Evolutionary conservation across 2,329 filamentous ascomycete species (phyloP), one percentile per base, ranked within the genome.

Genomic region (Pestalotiopsis sp.): DNA sequence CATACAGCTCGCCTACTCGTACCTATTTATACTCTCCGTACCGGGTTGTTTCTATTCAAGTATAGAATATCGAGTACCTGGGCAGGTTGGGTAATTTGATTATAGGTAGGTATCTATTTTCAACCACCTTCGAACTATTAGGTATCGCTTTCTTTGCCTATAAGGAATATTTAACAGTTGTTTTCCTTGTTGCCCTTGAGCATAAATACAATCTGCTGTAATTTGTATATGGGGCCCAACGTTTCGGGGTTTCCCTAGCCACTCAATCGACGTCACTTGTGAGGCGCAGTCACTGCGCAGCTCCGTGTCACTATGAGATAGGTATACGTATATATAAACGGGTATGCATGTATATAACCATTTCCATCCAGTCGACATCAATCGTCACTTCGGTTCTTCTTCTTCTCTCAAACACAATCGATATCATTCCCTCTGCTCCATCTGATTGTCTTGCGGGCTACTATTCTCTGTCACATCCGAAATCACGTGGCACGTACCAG

Each of bases 211-310:
- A 36, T 36, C 31, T 36, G 31, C 31, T 6, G 31, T 36, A 11
- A 7, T 36, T 9, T 36, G 31, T 36, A 36, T 36, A 52, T 23
- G 45, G 41, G 41, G 41, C 41, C 59, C 25, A 61, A 23, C 27
- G 59, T 39, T 39, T 62, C 59, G n/a, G 59, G 31, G 27, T n/a
- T 62, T 39, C 59, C 23, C 23, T 45, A 64, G 61, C 38, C 20
- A 49, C 61, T 41, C 27, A 27, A 27, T 27, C 39, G 61, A 64
- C 61, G 61, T 64, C 61, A 64, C 61, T 45, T 20, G 14, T 45
- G 38, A 39, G 61, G 61, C 61, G 61, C 59, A 62, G 59, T 36
- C 20, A 17, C 61, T 49, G 9, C 25, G 17, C 25, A 31, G 12
- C 31, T 20, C n/a, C 27, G 36, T 39, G 14, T 25, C 23, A 20